Evolutionary conservation across 208 protist genomes (phyloP).

Genomic region (Acanthamoeba healyi): DNA sequence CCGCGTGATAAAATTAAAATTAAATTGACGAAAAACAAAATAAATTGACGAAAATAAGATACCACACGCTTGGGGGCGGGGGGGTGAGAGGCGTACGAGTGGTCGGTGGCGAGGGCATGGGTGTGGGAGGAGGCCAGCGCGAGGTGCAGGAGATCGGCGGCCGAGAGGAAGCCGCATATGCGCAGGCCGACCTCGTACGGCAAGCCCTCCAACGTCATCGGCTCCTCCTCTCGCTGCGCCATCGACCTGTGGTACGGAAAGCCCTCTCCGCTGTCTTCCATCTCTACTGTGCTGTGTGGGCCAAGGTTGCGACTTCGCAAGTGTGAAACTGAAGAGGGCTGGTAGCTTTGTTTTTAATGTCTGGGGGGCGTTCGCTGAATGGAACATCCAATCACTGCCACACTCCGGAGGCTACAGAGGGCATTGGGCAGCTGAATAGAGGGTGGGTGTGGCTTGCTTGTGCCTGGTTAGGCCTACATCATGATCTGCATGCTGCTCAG

Average conservation of each 20-base stretch:
- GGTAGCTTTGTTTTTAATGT: no score
- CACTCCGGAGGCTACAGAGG: no score
- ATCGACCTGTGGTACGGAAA: not conserved
- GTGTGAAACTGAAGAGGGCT: no score
- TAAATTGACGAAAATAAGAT: not conserved
- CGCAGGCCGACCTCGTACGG: slow-evolving; percentile 4
- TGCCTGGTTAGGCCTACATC: not conserved
- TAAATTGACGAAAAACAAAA: not conserved
- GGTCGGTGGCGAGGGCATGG: not conserved
- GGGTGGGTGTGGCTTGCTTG: no score
- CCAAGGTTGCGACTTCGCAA: no score
- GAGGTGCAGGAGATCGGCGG: not conserved
- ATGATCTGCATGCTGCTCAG: not conserved
- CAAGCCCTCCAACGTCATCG: not conserved
- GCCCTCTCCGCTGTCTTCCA: no score
- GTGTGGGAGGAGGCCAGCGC: not conserved
- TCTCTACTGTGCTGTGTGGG: no score
- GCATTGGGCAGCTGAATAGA: no score
- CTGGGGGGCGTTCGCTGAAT: no score
- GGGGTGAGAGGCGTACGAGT: no score
- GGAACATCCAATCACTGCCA: no score
- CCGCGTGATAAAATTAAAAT: no score
- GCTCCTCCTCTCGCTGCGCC: not conserved
- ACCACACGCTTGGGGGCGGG: not conserved
- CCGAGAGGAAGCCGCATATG: not conserved